Evolutionary conservation across 768 basidiomycete species (phyloP).

Genomic region (Phylloporus arenicola): DNA sequence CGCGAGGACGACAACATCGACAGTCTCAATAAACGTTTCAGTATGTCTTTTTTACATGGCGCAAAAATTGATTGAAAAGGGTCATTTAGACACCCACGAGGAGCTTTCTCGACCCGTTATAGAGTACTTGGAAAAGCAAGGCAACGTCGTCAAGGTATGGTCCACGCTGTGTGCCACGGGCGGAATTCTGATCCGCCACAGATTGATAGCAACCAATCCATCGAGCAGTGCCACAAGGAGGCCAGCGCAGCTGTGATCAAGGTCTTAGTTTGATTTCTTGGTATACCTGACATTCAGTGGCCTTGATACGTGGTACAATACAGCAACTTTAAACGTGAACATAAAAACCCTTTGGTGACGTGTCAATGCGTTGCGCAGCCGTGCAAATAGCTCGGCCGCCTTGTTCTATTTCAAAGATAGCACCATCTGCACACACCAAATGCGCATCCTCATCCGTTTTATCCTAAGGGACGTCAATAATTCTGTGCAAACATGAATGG

Average conservation of each 20-base stretch:
- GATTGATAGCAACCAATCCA: constrained; percentile 63
- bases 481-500: constrained; percentile 1
- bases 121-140: constrained; percentile 59
- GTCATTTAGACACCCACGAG: constrained; percentile 65
- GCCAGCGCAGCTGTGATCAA: constrained; percentile 51
- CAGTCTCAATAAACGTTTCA: constrained; percentile 95
- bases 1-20: constrained; percentile 93
- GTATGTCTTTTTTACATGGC: constrained; percentile 38
- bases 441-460: constrained; percentile 56
- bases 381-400: constrained; percentile 55
- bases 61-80: not conserved
- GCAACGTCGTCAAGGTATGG: constrained; percentile 74
- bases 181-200: constrained; percentile 25
- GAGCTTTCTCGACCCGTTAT: constrained; percentile 93
- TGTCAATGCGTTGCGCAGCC: constrained; percentile 33
- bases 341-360: constrained; percentile 32
- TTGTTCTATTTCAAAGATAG: constrained; percentile 54
- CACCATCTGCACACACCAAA: constrained; percentile 76
- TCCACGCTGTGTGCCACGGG: not conserved
- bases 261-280: constrained; percentile 32
- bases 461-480: constrained; percentile 39
- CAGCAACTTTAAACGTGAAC: constrained; percentile 39
- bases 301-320: constrained; percentile 1
- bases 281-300: constrained; percentile 1
- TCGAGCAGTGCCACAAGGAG: constrained; percentile 67